Conservation (phyloP, 1,284 basidiomycete genomes). For the Heterobasidion parviporum region DNA sequence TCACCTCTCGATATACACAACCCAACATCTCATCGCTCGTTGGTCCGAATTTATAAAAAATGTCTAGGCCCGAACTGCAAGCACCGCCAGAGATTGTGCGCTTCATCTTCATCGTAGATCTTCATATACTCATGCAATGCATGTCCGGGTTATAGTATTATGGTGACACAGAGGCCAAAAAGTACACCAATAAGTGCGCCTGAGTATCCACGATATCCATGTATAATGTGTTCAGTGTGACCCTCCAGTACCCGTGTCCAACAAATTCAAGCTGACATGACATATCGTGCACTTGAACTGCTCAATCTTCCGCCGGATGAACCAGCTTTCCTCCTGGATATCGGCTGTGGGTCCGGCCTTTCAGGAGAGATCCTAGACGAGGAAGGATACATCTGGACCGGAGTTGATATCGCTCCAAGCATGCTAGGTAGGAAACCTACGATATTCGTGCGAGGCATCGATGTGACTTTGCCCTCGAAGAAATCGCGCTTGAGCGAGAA, state of each 20-base stretch:
- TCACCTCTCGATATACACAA: too few relatives aligned
- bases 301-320: slow-evolving; percentile 74
- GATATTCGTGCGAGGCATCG: not conserved
- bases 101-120: slow-evolving; percentile 8
- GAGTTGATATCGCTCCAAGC: slow-evolving; percentile 92
- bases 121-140: slow-evolving; percentile 5
- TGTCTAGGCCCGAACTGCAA: slow-evolving; percentile 94
- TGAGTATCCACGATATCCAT: too few relatives aligned
- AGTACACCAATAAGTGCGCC: slow-evolving; percentile 91
- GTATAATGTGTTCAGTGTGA: not conserved
- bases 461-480: slow-evolving; percentile 30
- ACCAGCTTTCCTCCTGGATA: slow-evolving; percentile 85
- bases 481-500: slow-evolving; percentile 90
- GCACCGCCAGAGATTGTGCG: slow-evolving; percentile 95
- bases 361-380: slow-evolving; percentile 96
- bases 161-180: slow-evolving; percentile 90
- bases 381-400: slow-evolving; percentile 91
- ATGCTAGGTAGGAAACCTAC: slow-evolving; percentile 72
- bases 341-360: slow-evolving; percentile 97
- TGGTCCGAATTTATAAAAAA: slow-evolving; percentile 20
- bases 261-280: slow-evolving; percentile 97
- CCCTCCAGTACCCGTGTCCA: slow-evolving; percentile 82
- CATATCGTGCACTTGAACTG: slow-evolving; percentile 89
- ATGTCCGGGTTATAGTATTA: slow-evolving; percentile 65
- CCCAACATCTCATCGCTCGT: too few relatives aligned